Evolutionary conservation across 352 stramenopile genomes (phyloP).

Genomic region (Hyphochytrium catenoides): DNA sequence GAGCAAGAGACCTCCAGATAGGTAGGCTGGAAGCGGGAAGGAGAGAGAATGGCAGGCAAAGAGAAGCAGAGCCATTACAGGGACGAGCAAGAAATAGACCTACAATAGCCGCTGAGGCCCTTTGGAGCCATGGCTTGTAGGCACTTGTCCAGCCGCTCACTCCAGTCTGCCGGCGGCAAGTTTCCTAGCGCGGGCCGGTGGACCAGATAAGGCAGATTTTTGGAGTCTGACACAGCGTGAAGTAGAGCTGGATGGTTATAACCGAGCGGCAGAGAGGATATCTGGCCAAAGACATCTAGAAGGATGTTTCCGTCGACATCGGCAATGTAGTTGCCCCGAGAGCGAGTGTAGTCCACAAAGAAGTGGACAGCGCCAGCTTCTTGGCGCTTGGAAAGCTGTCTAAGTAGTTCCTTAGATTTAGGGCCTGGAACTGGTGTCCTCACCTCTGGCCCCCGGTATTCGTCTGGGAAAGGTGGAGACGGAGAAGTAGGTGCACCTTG

Average conservation of each 20-base stretch:
- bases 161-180: constrained; percentile 43
- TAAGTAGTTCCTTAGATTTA: constrained; percentile 28
- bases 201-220: constrained; percentile 33
- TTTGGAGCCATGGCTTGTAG: constrained; percentile 24
- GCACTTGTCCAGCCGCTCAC: constrained; percentile 30
- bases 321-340: constrained; percentile 52
- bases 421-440: constrained; percentile 27
- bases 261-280: constrained; percentile 47
- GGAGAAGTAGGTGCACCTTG: too few species aligned
- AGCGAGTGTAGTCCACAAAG: constrained; percentile 43
- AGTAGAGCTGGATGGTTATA: constrained; percentile 57
- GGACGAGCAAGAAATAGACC: too few species aligned
- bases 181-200: constrained; percentile 43
- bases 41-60: too few species aligned
- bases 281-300: constrained; percentile 53
- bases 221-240: constrained; percentile 23
- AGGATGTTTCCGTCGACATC: constrained; percentile 57
- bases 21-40: too few species aligned
- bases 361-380: constrained; percentile 40
- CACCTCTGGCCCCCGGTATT: constrained; percentile 25
- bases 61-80: too few species aligned
- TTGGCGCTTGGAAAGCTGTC: constrained; percentile 23
- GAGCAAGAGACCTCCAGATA: too few species aligned
- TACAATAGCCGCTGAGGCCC: too few species aligned
- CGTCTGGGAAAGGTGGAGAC: constrained; percentile 26